These are phyloP conservation scores for Aspergillus funiculosus DNA, from an alignment of 495 filamentous ascomycete genomes.

Conservation along the genomic window DNA sequence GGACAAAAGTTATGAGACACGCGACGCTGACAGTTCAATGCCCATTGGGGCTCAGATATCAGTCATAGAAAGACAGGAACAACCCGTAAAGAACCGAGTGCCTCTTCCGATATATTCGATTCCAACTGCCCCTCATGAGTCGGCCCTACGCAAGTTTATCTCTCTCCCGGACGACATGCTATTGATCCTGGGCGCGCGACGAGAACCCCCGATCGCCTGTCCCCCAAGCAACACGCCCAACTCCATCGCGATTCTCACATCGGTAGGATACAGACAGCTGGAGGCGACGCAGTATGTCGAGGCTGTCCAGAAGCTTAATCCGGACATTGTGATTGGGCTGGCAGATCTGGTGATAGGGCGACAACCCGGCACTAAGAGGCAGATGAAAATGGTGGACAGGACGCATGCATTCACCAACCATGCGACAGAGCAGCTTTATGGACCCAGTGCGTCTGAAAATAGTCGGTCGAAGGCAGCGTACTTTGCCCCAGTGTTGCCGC, in stretches of 20 bases:
- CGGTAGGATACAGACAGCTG: conserved; percentile 71
- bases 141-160: conserved; percentile 69
- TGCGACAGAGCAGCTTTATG: conserved; percentile 48
- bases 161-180: conserved; percentile 47
- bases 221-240: conserved; percentile 67
- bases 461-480: conserved; percentile 40
- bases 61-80: conserved; percentile 70
- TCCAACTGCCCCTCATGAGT: conserved; percentile 35
- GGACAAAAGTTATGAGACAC: background rate
- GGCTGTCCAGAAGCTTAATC: conserved; percentile 54
- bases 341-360: conserved; percentile 64
- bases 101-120: conserved; percentile 48
- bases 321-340: conserved; percentile 76
- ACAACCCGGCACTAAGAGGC: conserved; percentile 59
- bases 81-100: conserved; percentile 31
- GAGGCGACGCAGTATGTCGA: conserved; percentile 60
- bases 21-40: conserved; percentile 25
- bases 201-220: conserved; percentile 66
- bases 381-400: conserved; percentile 77
- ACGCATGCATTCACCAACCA: conserved; percentile 65
- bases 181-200: conserved; percentile 73
- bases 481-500: conserved; percentile 77
- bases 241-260: conserved; percentile 72
- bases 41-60: conserved; percentile 31
- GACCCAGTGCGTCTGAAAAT: conserved; percentile 28